Evolutionary conservation across 805 yeast genomes (phyloP), one percentile per base, ranked within the genome.

Genomic region (Ogataea allantospora): DNA sequence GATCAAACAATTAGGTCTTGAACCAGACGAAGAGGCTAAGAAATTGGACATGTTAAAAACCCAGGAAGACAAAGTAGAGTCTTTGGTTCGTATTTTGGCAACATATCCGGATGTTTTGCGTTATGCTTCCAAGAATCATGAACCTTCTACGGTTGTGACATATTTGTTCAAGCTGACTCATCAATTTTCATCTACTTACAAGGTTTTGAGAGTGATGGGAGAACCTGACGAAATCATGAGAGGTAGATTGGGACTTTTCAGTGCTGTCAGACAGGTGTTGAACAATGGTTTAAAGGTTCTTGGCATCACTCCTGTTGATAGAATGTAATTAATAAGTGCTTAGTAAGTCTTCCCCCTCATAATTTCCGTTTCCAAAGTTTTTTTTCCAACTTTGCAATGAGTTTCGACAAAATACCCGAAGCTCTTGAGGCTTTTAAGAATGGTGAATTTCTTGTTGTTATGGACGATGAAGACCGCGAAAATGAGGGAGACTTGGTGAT

Each of bases 301-400:
- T 57, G 96, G 97, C 40, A 74, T 93, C 60, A 88, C 97, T 30
- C 98, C 99, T n/a, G 98, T 93, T 46, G 96, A 91, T 55, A 83
- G 98, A 77, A 91, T 91, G 98, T 91, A 72, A 25, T 7, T 19
- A 13, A 3, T 25, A 14, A 21, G n/a, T 19, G 30, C 20, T 26
- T 35, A 35, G 19, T 35, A 27, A 35, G 32, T 29, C 15, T 24
- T 15, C 16, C 18, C 19, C 24, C 33, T 14, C 24, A 30, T 15
- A 30, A 30, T 22, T 22, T 23, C 21, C 7, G 12, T 22, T 16
- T 31, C 35, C 24, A 15, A 10, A 18, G 25, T 25, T 33, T 19
- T 13, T 22, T 30, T 14, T 19, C 25, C n/a, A 9, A 27, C 20
- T 34, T 26, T 26, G 9, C n/a, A 21, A 38, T 38, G 41, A 26